A percentile compares a stretch with the other conserved stretches of the same genome.
These are phyloP conservation scores for Globisporangium mamillatum DNA, from an alignment of 352 stramenopile genomes.

Conservation along the genomic window DNA sequence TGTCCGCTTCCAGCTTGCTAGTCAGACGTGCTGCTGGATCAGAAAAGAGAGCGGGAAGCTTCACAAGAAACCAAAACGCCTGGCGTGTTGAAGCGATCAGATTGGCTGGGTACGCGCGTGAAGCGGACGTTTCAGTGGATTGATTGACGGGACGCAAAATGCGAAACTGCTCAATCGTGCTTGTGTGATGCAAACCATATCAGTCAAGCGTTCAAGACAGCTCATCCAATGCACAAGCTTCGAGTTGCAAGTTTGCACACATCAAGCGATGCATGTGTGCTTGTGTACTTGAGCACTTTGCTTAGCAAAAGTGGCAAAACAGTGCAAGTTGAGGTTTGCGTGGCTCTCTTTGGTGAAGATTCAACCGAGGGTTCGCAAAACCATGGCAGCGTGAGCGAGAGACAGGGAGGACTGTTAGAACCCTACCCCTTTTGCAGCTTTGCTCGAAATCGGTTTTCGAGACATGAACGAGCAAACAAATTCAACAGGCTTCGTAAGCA, in stretches of 20 bases:
- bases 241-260: no score
- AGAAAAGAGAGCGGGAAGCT: background rate
- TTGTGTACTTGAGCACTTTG: no score
- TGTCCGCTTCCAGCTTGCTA: no score
- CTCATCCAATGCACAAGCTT: no score
- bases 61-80: no score
- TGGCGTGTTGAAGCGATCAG: background rate
- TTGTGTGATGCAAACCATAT: background rate
- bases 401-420: background rate
- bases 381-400: background rate
- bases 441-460: background rate
- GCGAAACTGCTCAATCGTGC: background rate
- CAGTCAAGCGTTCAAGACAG: background rate
- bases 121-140: background rate
- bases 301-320: no score
- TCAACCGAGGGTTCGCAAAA: no score
- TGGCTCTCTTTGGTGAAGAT: no score
- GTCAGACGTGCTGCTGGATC: background rate
- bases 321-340: no score
- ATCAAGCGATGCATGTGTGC: no score
- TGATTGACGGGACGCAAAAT: background rate
- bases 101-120: background rate
- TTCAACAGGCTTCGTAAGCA: background rate
- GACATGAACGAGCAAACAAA: conserved; percentile 7
- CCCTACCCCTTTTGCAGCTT: background rate